phyloP scores from a whole-genome alignment of 73 alveolate species.

The Paraurostyla sp. region DNA sequence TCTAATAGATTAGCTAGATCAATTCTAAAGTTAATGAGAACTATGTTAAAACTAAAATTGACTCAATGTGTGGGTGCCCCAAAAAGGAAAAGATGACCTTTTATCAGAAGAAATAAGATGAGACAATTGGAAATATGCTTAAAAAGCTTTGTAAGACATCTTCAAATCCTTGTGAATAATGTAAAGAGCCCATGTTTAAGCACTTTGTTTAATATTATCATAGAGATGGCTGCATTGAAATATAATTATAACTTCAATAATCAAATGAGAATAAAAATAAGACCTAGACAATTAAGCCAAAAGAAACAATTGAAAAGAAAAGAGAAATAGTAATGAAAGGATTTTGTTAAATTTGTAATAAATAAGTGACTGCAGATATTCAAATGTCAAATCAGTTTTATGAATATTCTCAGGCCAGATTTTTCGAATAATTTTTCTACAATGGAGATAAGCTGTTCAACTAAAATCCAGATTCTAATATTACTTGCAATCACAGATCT shows the following conservation, averaged over 20 bases:
- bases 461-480: not conserved
- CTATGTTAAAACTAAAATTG: slow-evolving; percentile 29
- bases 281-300: not conserved
- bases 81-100: slow-evolving; percentile 58
- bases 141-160: not conserved
- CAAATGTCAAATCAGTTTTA: slow-evolving; percentile 30
- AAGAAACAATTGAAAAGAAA: slow-evolving; percentile 4
- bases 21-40: slow-evolving; percentile 42
- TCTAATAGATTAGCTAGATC: not conserved
- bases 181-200: slow-evolving; percentile 63
- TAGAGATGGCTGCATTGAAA: slow-evolving; percentile 69
- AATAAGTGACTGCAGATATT: slow-evolving; percentile 24
- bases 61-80: slow-evolving; percentile 61
- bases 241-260: not conserved
- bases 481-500: slow-evolving; percentile 42
- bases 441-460: slow-evolving; percentile 41
- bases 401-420: slow-evolving; percentile 54
- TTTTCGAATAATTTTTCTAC: slow-evolving; percentile 49
- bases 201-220: slow-evolving; percentile 67
- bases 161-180: slow-evolving; percentile 42
- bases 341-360: slow-evolving; percentile 19
- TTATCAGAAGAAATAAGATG: slow-evolving; percentile 44
- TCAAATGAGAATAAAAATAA: not conserved
- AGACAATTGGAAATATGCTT: slow-evolving; percentile 47
- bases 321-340: slow-evolving; percentile 16